Evolutionary conservation across 352 stramenopile species (phyloP), one percentile per base, ranked within the genome.

Genomic region (Globisporangium perplexum): DNA sequence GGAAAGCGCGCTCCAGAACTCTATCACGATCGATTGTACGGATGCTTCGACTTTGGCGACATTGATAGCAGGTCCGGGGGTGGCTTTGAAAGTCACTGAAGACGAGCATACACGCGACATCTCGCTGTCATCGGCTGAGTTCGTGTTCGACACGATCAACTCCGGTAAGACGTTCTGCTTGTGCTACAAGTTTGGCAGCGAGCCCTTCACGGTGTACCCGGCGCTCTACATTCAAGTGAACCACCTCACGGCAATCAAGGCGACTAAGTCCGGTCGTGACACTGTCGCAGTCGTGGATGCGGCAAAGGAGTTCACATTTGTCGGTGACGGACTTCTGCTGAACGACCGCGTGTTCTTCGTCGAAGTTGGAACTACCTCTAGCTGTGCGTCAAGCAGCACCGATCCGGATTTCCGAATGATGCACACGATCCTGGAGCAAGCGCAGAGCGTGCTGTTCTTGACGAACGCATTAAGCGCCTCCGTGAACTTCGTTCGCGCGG

Each of bases 261-360:
- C 73, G 0, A 56, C 33, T 26, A 35, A 24, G 4, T 57, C 53
- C 36, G 74, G 75, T 18, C 68, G 49, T 26, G 48, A 89, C 35
- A 20, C n/a, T 0, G 64, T 86, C 1, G 68, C 66, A 0, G 76
- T 89, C 4, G 75, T 85, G 7, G 60, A 87, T 33, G 64, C 59
- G 5, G n/a, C 53, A 1, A 89, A 89, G 53, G 33, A 35, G 3
- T 86, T 89, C 36, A 68, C 41, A 0, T 73, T 89, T 38, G 31
- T 66, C 7, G 76, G 78, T 4, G 66, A 86, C 41, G 78, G 78
- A 4, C 42, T 89, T 6, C 42, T 57, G 8, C 18, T 69, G 4
- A 86, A 87, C 33, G 75, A 89, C 36, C 74, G 74, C 15, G 23
- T 87, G 10, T 85, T 85, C 50, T 89, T 89, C 49, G 64, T 86